Conservation (phyloP, 495 filamentous ascomycete species). For the Trichoderma reesei region DNA sequence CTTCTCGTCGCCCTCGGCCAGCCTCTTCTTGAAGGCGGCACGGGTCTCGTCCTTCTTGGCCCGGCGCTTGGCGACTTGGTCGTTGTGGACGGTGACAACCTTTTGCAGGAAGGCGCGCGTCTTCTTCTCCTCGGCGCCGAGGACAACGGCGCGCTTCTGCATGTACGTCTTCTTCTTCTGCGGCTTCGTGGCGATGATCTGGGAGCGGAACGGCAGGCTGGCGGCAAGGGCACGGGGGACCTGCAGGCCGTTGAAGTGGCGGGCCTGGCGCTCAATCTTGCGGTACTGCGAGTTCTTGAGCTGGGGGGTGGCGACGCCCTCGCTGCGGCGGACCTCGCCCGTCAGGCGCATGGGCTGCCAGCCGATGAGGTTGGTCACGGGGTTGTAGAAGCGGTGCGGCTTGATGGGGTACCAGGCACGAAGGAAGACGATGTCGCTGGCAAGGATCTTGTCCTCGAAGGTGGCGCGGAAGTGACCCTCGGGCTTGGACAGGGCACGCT, state of each 20-base stretch:
- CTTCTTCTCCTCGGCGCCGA: conserved; percentile 65
- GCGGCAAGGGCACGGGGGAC: conserved; percentile 78
- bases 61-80: conserved; percentile 71
- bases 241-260: conserved; percentile 89
- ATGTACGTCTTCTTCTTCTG: conserved; percentile 79
- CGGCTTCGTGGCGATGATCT: conserved; percentile 71
- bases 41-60: conserved; percentile 79
- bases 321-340: conserved; percentile 76
- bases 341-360: conserved; percentile 91
- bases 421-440: conserved; percentile 92
- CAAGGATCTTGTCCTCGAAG: conserved; percentile 95
- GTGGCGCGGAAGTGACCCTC: conserved; percentile 93
- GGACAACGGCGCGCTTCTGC: conserved; percentile 85
- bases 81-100: conserved; percentile 81
- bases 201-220: conserved; percentile 84
- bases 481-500: conserved; percentile 79
- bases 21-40: conserved; percentile 66
- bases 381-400: conserved; percentile 92
- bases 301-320: conserved; percentile 65
- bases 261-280: conserved; percentile 64
- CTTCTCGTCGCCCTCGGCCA: conserved; percentile 72
- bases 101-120: conserved; percentile 88
- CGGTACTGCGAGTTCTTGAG: conserved; percentile 74
- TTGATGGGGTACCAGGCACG: conserved; percentile 94
- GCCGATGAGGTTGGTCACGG: conserved; percentile 80